Evolutionary conservation across 805 yeast genomes (phyloP), one percentile per base, ranked within the genome.

Genomic region (Zygosaccharomyces lentus): DNA sequence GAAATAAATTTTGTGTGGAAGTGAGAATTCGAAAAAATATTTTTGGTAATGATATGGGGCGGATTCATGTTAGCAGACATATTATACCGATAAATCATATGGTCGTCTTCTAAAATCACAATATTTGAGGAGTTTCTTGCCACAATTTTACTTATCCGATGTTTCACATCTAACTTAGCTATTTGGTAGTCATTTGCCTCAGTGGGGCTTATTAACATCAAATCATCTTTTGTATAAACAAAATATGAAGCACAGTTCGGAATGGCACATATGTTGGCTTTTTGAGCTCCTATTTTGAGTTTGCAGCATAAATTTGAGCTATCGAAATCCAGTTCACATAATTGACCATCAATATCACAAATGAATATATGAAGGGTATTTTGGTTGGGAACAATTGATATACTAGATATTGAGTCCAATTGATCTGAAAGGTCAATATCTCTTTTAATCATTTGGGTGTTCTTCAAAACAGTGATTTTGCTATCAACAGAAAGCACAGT

Each of bases 311-410:
- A 26, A 8, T 41, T 34, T 2, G 45, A 45, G 7, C 37, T 31
- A 1, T 34, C 13, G 12, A 30, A 16, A 37, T 51, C 54, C 7
- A 57, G 30, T 3, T 51, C 34, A 37, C 40, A 48, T 13, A 57
- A 27, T 9, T 40, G 44, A 9, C 64, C 61, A 32, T 52, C 46
- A 21, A 49, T 40, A 32, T 56, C 61, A 5, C 59, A 46, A 13
- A 56, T 21, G 13, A 58, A 21, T 17, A 52, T 31, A 19, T 30
- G 34, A 8, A 37, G 35, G 10, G 24, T 24, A 6, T 25, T 15
- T 10, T 31, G 9, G n/a, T 12, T 15, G 12, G 31, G 19, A 6
- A 45, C 16, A 6, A 49, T 40, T 16, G 34, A 43, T 9, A 49
- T 15, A 34, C 44, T 42, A 6, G 44, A 42, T 8, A 46, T 31